Evolutionary conservation across 1,284 basidiomycete species (phyloP).

Genomic region (Chalciporus sp.): DNA sequence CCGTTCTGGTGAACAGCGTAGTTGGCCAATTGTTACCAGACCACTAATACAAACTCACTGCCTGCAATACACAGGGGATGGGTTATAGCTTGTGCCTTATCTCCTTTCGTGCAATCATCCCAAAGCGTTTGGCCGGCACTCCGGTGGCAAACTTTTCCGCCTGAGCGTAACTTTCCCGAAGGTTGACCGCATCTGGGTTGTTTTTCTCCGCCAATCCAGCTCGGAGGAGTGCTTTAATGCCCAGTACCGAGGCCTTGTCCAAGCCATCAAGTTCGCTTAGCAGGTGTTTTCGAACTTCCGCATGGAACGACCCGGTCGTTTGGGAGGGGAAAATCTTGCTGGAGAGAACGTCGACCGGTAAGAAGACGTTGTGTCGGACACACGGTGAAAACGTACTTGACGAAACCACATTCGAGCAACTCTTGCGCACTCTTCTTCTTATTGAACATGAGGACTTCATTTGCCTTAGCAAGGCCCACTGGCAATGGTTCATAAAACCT

Average conservation of each 20-base stretch:
- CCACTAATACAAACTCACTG: too few relatives aligned
- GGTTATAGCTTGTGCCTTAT: slow-evolving; percentile 63
- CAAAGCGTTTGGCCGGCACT: slow-evolving; percentile 54
- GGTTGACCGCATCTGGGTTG: slow-evolving; percentile 62
- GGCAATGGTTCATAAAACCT: neutral
- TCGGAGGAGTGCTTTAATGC: slow-evolving; percentile 56
- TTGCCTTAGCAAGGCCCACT: slow-evolving; percentile 72
- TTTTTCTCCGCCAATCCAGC: slow-evolving; percentile 63
- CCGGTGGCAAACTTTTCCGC: slow-evolving; percentile 64
- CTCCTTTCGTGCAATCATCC: slow-evolving; percentile 61
- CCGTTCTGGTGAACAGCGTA: too few relatives aligned
- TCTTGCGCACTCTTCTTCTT: slow-evolving; percentile 65
- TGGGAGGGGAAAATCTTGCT: slow-evolving; percentile 65
- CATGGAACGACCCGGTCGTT: slow-evolving; percentile 54
- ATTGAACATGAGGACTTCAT: slow-evolving; percentile 69
- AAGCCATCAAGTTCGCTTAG: slow-evolving; percentile 56
- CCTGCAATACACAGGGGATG: too few relatives aligned
- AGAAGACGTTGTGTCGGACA: neutral
- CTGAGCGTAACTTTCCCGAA: slow-evolving; percentile 72
- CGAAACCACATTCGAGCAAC: slow-evolving; percentile 59
- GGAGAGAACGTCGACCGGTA: slow-evolving; percentile 11
- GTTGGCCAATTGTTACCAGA: too few relatives aligned
- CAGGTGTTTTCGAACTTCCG: slow-evolving; percentile 49
- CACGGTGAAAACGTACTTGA: slow-evolving; percentile 51
- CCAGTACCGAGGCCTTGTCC: slow-evolving; percentile 54